Base-by-base conservation (phyloP, 1,139 yeast species). In the Pichia inconspicua region DNA sequence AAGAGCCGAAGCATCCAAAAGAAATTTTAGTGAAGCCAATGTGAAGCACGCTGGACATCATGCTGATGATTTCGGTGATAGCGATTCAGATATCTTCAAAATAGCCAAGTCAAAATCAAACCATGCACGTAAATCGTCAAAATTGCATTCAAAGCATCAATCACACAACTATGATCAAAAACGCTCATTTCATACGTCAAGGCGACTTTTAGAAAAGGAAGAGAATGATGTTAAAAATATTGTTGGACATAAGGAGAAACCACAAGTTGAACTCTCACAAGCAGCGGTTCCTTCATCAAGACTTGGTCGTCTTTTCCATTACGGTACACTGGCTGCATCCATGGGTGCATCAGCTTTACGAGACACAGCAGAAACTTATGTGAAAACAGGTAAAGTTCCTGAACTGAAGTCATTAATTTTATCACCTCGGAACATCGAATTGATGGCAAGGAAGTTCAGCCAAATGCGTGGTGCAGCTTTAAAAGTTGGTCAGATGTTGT, bases 401-500 rank as follows among this genome's bases (percentile, higher is more conserved):
- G 68, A 78, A 14, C 67, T 81, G 66, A 75, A 75, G 52, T 78
- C 84, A 2, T 66, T 89, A 43, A 70, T 94, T 4, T 71, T 92
- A 55, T 82, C 88, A 5, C 90, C 95, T 2, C 77, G 78, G 28
- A 92, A 92, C 64, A 82, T 92, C 44, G 96, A 92, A 59, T 70
- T 95, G 47, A 78, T 92, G 73, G 95, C 96, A 15, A 80, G 77
- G 56, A 89, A 88, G 64, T 80, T 92, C 59, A 81, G 94, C 47
- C 82, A 86, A 62, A 92, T 92, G 99, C 77, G 99, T 62, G 99
- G 99, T 14, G 99, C 98, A 3, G 99, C 98, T 3, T 73, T 92
- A 60, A 92, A 92, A 63, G 77, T 92, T 47, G 99, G 98, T 15
- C 99, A 92, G 68, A 79, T 92, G 83, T 71, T 94, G 65, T 87